These are phyloP conservation scores for Sporothrix euskadiensis DNA, from an alignment of 2,329 filamentous ascomycete species.

Conservation along the genomic window DNA sequence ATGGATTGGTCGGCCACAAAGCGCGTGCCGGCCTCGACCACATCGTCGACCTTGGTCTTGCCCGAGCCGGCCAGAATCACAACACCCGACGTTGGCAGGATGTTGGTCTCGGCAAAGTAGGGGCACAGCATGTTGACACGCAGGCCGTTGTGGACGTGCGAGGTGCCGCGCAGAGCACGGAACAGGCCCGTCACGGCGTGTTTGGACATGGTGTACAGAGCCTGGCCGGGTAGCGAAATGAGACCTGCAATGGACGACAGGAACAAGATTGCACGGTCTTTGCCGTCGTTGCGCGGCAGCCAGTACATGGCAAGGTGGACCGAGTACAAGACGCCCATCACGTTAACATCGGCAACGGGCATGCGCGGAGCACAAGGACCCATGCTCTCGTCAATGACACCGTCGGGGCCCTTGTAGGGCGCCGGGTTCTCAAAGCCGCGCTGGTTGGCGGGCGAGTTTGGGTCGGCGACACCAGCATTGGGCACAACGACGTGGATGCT, in stretches of 20 bases:
- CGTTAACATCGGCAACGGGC: slow-evolving; percentile 60
- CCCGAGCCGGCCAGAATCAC: slow-evolving; percentile 58
- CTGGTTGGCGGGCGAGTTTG: slow-evolving; percentile 34
- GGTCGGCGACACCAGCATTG: slow-evolving; percentile 62
- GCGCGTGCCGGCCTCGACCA: slow-evolving; percentile 63
- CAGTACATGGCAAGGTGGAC: slow-evolving; percentile 63
- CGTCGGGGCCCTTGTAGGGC: slow-evolving; percentile 34
- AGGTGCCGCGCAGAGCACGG: slow-evolving; percentile 55
- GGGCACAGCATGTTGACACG: slow-evolving; percentile 66
- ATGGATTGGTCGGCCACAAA: slow-evolving; percentile 60
- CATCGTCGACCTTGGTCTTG: slow-evolving; percentile 56
- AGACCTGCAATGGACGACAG: slow-evolving; percentile 62
- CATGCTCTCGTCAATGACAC: slow-evolving; percentile 41
- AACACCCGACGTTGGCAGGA: slow-evolving; percentile 51
- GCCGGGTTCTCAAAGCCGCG: slow-evolving; percentile 49
- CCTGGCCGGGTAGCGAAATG: slow-evolving; percentile 44
- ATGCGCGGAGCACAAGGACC: slow-evolving; percentile 49
- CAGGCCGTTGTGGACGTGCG: slow-evolving; percentile 50
- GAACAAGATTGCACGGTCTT: slow-evolving; percentile 62
- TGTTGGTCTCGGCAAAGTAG: slow-evolving; percentile 63
- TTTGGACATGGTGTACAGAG: slow-evolving; percentile 61
- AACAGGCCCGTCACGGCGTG: slow-evolving; percentile 66
- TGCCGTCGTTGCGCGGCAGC: slow-evolving; percentile 49
- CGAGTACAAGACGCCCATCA: slow-evolving; percentile 64
- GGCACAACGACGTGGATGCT: slow-evolving; percentile 64